phyloP scores from a whole-genome alignment of 495 filamentous ascomycete genomes.

The Thermochaetoides thermophila region DNA sequence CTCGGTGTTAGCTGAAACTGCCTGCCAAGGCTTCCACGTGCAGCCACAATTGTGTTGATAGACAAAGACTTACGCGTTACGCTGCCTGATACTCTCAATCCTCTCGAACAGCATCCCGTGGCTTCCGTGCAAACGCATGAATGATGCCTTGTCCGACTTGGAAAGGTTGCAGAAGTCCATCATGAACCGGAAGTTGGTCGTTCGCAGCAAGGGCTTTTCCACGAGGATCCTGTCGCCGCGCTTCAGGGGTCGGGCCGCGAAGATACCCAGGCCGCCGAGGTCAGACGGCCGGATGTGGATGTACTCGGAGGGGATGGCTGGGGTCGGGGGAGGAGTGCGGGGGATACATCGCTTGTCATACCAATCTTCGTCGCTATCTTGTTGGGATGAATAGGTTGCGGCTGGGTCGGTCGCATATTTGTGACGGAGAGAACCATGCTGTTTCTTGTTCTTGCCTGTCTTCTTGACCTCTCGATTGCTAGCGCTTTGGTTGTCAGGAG shows the following conservation, averaged over 20 bases:
- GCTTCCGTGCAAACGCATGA: constrained; percentile 6
- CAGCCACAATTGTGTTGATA: background rate
- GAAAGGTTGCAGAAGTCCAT: constrained; percentile 8
- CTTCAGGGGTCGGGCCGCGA: constrained; percentile 15
- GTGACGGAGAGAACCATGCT: too few species aligned
- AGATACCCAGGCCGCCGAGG: constrained; percentile 17
- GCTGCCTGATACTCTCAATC: constrained; percentile 11
- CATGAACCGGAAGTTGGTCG: constrained; percentile 4
- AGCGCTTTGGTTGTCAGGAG: too few species aligned
- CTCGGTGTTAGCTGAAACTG: too few species aligned
- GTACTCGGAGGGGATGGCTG: background rate
- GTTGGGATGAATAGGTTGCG: too few species aligned
- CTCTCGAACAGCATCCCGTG: constrained; percentile 3
- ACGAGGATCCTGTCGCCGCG: constrained; percentile 13
- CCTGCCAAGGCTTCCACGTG: background rate
- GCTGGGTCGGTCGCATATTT: too few species aligned
- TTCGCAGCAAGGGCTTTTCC: constrained; percentile 13
- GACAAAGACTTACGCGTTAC: constrained; percentile 16
- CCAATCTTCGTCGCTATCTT: too few species aligned
- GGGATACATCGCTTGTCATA: too few species aligned
- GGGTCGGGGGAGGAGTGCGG: too few species aligned
- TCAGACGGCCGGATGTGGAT: constrained; percentile 14
- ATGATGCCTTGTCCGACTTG: constrained; percentile 2
- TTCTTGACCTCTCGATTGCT: too few species aligned
- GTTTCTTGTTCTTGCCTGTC: too few species aligned